Evolutionary conservation across 2,329 filamentous ascomycete species (phyloP), one percentile per base, ranked within the genome.

Genomic region (Thelonectria rubi): DNA sequence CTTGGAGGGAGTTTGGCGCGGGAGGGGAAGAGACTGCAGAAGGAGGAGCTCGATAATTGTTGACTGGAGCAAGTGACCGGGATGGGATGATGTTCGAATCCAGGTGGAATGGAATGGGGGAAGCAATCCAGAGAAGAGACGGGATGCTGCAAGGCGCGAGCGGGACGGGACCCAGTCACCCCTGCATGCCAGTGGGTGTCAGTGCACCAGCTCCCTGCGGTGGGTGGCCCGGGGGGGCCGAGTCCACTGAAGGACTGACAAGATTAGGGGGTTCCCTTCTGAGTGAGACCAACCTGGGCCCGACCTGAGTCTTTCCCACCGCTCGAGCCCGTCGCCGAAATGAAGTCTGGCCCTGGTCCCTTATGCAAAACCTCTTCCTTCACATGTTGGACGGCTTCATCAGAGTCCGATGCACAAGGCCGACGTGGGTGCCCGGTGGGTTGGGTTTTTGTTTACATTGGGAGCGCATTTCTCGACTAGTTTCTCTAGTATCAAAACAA

Each of bases 61-160:
- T 57, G 60, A 58, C 24, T 58, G 58, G 62, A 61, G 56, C 57
- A 64, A 60, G 60, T 51, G 65, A 69, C 65, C 63, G 47, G 57
- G 66, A 63, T 65, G 60, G 66, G 58, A 67, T 70, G 63, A 56
- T 59, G 62, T 61, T 52, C 24, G 53, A 52, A n/a, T 64, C 62
- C 64, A 60, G 62, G 40, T 52, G 50, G 32, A 53, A 54, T 18
- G n/a, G n/a, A n/a, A n/a, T 34, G 21, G 45, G 51, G 37, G 49
- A 20, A 51, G 50, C 43, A 55, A 34, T 34, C 11, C 32, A 24
- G 26, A 26, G 17, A 17, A 54, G 32, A 18, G 43, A 18, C 45
- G 26, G 20, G n/a, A 42, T 24, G 47, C 49, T 49, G 48, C 40
- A 39, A 56, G 47, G 32, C 24, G 42, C 50, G 30, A n/a, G 46